Percentiles rank a stretch among this genome's conserved stretches.
phyloP scores from a whole-genome alignment of 2,329 filamentous ascomycete genomes.

The Cladobotryum mycophilum region DNA sequence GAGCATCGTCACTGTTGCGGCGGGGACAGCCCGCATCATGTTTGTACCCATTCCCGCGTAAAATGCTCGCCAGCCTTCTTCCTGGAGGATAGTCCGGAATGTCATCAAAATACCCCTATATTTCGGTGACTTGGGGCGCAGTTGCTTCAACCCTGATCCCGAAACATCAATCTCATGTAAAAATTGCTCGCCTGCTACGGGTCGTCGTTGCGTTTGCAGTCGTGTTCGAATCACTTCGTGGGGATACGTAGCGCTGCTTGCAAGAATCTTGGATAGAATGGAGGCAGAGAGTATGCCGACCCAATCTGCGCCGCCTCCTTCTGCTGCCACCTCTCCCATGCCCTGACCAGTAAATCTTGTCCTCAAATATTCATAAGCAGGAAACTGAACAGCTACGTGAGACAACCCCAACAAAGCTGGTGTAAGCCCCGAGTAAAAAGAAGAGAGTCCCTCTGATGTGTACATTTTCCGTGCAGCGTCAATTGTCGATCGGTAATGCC shows the following conservation, averaged over 20 bases:
- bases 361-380: slow-evolving; percentile 90
- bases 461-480: slow-evolving; percentile 98
- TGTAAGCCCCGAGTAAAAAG: slow-evolving; percentile 92
- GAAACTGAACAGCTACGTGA: slow-evolving; percentile 96
- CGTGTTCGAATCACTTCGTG: slow-evolving; percentile 94
- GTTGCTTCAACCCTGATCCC: slow-evolving; percentile 16
- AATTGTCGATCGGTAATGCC: slow-evolving; percentile 84
- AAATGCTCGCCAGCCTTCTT: slow-evolving; percentile 95
- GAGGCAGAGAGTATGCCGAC: slow-evolving; percentile 80
- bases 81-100: slow-evolving; percentile 73
- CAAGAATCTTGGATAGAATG: slow-evolving; percentile 88
- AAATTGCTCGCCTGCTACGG: slow-evolving; percentile 49
- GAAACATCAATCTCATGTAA: slow-evolving; percentile 39
- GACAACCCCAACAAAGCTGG: slow-evolving; percentile 87
- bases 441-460: slow-evolving; percentile 73
- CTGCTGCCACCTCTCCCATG: slow-evolving; percentile 60
- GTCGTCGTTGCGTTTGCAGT: slow-evolving; percentile 85
- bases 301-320: slow-evolving; percentile 57
- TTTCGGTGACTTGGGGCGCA: slow-evolving; percentile 31
- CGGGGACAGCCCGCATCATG: slow-evolving; percentile 90
- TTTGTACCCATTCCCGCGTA: slow-evolving; percentile 98
- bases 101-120: slow-evolving; percentile 80
- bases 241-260: slow-evolving; percentile 91
- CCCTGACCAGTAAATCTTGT: slow-evolving; percentile 81
- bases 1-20: slow-evolving; percentile 94